A percentile compares a stretch with the other conserved stretches of the same genome.
Conservation (phyloP, 306 rosid genomes). For the Cicer cuneatum region DNA sequence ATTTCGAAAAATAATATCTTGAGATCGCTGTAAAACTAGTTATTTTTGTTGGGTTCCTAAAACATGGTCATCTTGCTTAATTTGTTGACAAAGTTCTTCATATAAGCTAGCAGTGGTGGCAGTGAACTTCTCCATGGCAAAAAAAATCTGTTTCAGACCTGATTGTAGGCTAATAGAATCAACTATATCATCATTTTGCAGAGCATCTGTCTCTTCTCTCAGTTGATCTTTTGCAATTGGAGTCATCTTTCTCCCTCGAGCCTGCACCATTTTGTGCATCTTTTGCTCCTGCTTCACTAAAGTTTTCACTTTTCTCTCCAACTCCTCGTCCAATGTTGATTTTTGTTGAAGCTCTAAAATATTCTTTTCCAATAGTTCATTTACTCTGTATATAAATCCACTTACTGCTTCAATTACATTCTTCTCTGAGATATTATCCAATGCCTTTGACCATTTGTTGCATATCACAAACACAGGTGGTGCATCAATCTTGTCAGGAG, state of each 20-base stretch:
- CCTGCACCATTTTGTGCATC: slow-evolving; percentile 56
- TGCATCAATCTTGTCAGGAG: slow-evolving; percentile 61
- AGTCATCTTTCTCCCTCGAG: slow-evolving; percentile 50
- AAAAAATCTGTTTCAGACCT: slow-evolving; percentile 61
- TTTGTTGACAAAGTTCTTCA: slow-evolving; percentile 61
- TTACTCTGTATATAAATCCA: slow-evolving; percentile 54
- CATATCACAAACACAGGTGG: slow-evolving; percentile 70
- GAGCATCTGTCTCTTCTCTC: slow-evolving; percentile 42
- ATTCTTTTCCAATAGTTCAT: slow-evolving; percentile 55
- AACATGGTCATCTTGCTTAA: slow-evolving; percentile 44
- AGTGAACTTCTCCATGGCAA: slow-evolving; percentile 63
- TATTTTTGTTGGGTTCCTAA: slow-evolving; percentile 33
- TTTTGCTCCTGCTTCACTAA: slow-evolving; percentile 62
- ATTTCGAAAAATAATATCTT: not conserved
- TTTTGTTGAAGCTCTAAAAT: slow-evolving; percentile 56
- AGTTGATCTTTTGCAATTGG: slow-evolving; percentile 38
- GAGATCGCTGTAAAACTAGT: not conserved
- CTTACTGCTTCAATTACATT: slow-evolving; percentile 64
- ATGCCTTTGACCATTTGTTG: slow-evolving; percentile 68
- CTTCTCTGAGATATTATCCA: slow-evolving; percentile 66
- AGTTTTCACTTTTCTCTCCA: slow-evolving; percentile 56
- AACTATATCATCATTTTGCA: slow-evolving; percentile 40
- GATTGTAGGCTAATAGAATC: slow-evolving; percentile 42
- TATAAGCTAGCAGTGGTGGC: slow-evolving; percentile 56
- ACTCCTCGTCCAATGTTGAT: slow-evolving; percentile 55